A percentile compares a stretch with the other conserved stretches of the same genome.
phyloP scores from a whole-genome alignment of 352 stramenopile species.

The Phytophthora agathidicida region DNA sequence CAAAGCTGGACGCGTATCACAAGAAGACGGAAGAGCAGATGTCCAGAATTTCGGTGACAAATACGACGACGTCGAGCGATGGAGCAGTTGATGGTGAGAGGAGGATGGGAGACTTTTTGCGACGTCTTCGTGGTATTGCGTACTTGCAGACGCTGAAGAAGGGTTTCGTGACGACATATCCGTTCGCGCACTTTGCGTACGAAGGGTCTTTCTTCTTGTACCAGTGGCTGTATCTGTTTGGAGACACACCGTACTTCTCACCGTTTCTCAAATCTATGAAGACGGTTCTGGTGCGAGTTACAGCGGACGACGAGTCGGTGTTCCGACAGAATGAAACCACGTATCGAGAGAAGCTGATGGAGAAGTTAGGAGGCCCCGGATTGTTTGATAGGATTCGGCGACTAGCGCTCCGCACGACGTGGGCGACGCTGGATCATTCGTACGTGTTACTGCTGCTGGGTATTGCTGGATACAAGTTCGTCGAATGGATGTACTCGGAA shows the following conservation, averaged over 20 bases:
- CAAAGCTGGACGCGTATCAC: slow-evolving; percentile 75
- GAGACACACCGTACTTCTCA: slow-evolving; percentile 84
- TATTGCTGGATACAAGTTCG: slow-evolving; percentile 85
- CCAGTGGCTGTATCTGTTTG: slow-evolving; percentile 89
- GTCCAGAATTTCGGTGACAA: slow-evolving; percentile 12
- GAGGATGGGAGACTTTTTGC: slow-evolving; percentile 48
- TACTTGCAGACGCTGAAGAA: slow-evolving; percentile 58
- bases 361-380: slow-evolving; percentile 49
- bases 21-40: slow-evolving; percentile 49
- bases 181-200: slow-evolving; percentile 80
- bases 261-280: slow-evolving; percentile 78
- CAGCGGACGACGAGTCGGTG: slow-evolving; percentile 64
- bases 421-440: slow-evolving; percentile 80
- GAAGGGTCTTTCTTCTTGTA: slow-evolving; percentile 86
- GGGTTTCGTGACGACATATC: slow-evolving; percentile 71
- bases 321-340: slow-evolving; percentile 62
- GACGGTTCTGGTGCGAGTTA: slow-evolving; percentile 76
- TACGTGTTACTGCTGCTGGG: slow-evolving; percentile 79
- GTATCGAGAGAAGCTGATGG: slow-evolving; percentile 58
- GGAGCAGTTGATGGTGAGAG: neutral
- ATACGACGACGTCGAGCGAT: neutral
- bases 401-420: slow-evolving; percentile 55
- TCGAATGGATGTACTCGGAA: slow-evolving; percentile 91
- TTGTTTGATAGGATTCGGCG: slow-evolving; percentile 51
- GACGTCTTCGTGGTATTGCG: slow-evolving; percentile 49